Evolutionary conservation across 345 rosid genomes (phyloP), one percentile per base, ranked within the genome.

Genomic region (Alliaria petiolata): DNA sequence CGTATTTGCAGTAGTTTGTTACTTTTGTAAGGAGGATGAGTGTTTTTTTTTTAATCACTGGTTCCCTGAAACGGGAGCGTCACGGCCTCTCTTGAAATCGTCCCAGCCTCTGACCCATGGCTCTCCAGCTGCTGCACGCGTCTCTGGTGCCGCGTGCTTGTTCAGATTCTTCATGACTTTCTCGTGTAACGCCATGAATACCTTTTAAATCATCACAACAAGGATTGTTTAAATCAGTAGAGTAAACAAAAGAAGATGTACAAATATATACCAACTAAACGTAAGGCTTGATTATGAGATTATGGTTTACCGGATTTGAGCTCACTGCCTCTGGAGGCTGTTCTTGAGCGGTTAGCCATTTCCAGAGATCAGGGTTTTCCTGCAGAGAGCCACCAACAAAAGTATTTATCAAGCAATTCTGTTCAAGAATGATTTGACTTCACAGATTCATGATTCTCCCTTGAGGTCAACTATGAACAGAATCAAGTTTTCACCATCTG

Each of bases 351-450:
- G 85, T 89, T 70, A 93, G 76, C 99, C 97, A 93, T 73, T 86
- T 93, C 99, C 99, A 93, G 31, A 93, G 88, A 57, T 86, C 95
- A 10, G 96, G 99, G 79, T 93, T 91, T 79, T 93, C 96, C 97
- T 93, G 86, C 77, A 72, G 5, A 72, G 64, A 39, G 26, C 19
- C 63, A 31, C 67, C 4, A 26, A 14, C 26, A 15, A 51, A 53
- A 14, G 0, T 0, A 43, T 16, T 30, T 13, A 38, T 12, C 64
- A 63, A 22, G 5, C 10, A 15, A 46, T 9, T 53, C 8, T 8
- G 59, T 53, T 53, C 5, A 31, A 54, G 39, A 54, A 58, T 39
- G 42, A 40, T 36, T 3, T 43, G 6, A 42, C 54, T 42, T 56
- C 4, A 20, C 19, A 46, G 31, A 63, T 34, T 31, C 15, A 0